A percentile compares a stretch with the other conserved stretches of the same genome.
phyloP scores from a whole-genome alignment of 2,329 filamentous ascomycete species.

The Exophiala sp. region DNA sequence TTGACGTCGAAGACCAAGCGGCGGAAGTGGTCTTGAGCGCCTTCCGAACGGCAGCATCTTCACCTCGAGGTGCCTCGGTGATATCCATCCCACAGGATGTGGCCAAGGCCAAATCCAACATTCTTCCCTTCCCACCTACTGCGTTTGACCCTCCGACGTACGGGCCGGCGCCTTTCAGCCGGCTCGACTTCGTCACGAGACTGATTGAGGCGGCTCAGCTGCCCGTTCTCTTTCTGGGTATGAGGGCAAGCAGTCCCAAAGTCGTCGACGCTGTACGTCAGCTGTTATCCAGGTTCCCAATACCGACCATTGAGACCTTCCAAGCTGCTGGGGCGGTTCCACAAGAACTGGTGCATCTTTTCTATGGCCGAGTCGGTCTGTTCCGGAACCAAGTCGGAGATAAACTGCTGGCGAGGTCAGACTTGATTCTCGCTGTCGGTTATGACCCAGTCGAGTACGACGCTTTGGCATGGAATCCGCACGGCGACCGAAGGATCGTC shows the following conservation, averaged over 20 bases:
- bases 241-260: conserved; percentile 38
- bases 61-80: conserved; percentile 42
- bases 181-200: conserved; percentile 34
- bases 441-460: conserved; percentile 48
- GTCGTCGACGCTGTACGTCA: conserved; percentile 41
- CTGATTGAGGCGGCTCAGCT: conserved; percentile 35
- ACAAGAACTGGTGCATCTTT: conserved; percentile 39
- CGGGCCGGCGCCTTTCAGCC: conserved; percentile 36
- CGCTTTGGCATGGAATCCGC: conserved; percentile 42
- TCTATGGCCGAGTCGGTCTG: conserved; percentile 45
- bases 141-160: conserved; percentile 41
- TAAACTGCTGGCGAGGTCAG: conserved; percentile 40
- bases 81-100: conserved; percentile 45
- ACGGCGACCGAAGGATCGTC: conserved; percentile 37
- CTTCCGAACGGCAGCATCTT: conserved; percentile 40
- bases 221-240: conserved; percentile 45
- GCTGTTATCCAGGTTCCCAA: conserved; percentile 39
- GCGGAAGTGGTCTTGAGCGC: conserved; percentile 45
- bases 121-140: conserved; percentile 36
- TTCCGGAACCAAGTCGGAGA: conserved; percentile 48
- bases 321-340: conserved; percentile 46
- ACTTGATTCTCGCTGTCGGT: conserved; percentile 43
- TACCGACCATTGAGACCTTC: conserved; percentile 48
- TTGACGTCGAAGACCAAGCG: conserved; percentile 45
- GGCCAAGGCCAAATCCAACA: conserved; percentile 36